Conservation (phyloP, 257 asterid species). For the Coffea canephora region DNA sequence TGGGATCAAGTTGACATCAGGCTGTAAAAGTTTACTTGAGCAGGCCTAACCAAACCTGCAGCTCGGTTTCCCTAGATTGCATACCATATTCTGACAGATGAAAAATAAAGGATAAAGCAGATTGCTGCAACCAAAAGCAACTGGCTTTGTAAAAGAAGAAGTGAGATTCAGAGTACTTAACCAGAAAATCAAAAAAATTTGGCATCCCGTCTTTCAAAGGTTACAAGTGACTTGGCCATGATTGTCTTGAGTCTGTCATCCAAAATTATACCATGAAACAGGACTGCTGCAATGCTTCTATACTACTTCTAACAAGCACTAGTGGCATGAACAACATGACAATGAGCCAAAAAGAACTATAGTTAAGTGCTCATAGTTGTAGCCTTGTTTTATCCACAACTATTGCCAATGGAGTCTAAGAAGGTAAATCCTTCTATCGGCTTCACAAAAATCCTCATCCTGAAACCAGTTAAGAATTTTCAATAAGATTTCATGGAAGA, state of each 20-base stretch:
- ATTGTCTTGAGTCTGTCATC: neutral
- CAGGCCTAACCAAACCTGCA: neutral
- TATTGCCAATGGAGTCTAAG: neutral
- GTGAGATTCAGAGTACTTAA: neutral
- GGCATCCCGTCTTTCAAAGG: neutral
- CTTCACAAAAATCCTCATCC: neutral
- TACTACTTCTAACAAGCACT: neutral
- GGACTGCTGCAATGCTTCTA: neutral
- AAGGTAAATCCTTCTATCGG: neutral
- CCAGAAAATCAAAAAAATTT: neutral
- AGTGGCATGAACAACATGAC: neutral
- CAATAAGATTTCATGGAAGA: neutral
- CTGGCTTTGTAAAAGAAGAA: neutral
- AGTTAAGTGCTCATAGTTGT: neutral
- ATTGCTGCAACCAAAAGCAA: neutral
- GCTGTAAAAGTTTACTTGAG: neutral
- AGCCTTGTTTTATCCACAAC: neutral
- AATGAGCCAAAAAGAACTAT: neutral
- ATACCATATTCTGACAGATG: neutral
- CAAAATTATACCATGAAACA: neutral
- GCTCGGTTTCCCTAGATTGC: neutral
- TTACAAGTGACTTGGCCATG: neutral
- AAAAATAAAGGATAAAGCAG: neutral
- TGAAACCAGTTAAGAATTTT: neutral
- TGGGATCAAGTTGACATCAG: neutral